Evolutionary conservation across 352 stramenopile genomes (phyloP), one percentile per base, ranked within the genome.

Genomic region (Phytophthora syringae): DNA sequence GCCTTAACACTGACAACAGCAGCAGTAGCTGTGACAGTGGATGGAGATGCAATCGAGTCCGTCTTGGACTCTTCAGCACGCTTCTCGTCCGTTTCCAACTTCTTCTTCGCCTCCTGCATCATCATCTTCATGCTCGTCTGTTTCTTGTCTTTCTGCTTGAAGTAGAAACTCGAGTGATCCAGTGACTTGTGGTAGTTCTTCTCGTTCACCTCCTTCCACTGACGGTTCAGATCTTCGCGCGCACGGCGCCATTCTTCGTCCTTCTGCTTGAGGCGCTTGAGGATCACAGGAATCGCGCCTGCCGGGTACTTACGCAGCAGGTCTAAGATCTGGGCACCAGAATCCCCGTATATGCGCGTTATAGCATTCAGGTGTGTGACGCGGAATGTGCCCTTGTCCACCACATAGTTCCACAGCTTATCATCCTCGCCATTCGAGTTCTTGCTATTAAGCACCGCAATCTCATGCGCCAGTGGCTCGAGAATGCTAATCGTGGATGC

Each of bases 81-180:
- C 53, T 93, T 89, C 28, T 93, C 82, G 36, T 82, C 76, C 25
- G 70, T 63, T 40, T 93, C 86, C 4, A 94, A 60, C 53, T 92
- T 89, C 74, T 94, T 94, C 71, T 94, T 95, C 2, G 86, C 88
- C 43, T 95, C 82, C 42, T 89, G 81, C 24, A 98, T 67, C 34
- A 99, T 79, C 48, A 90, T 93, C 71, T 99, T 98, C 62, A 97
- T 95, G 48, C 90, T 98, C 30, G 94, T 98, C 16, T 94, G 89
- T 66, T 98, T 98, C 83, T 99, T 99, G 75, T 99, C 98, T 55
- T 94, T 97, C 48, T 98, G 94, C 72, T 98, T 97, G 79, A 99
- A 99, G 72, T 99, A 99, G 58, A 99, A 98, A 28, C 95, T 98
- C 22, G 97, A 98, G 75, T 99, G 97, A 73, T 99, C 98, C 18